These are phyloP conservation scores for Casuarina equisetifolia DNA, from an alignment of 306 rosid species.

Conservation along the genomic window DNA sequence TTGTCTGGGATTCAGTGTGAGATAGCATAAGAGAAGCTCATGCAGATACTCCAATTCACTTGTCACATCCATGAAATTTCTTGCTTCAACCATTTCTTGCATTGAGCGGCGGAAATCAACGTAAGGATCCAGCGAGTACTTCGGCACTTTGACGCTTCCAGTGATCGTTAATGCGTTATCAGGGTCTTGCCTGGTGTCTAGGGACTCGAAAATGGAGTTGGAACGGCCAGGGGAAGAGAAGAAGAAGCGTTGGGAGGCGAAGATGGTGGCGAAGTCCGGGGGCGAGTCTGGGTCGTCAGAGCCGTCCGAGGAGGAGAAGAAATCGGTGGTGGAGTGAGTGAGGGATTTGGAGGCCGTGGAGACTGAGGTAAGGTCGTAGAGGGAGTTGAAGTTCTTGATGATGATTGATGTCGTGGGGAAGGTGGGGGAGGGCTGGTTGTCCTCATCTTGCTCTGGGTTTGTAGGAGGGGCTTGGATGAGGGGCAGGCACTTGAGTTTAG, in stretches of 20 bases:
- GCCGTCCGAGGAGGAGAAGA: conserved; percentile 35
- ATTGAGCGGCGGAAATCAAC: conserved; percentile 71
- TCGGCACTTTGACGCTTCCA: conserved; percentile 55
- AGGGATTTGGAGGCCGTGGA: conserved; percentile 29
- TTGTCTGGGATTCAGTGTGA: conserved; percentile 63
- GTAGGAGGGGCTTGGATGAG: conserved; percentile 38
- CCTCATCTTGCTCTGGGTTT: conserved; percentile 14
- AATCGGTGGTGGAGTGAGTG: conserved; percentile 26
- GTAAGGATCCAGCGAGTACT: conserved; percentile 69
- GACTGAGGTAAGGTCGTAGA: conserved; percentile 8
- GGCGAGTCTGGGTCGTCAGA: conserved; percentile 36
- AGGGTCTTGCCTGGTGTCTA: conserved; percentile 25
- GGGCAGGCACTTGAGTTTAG: conserved; percentile 61
- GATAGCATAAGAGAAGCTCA: conserved; percentile 80
- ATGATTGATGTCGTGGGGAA: conserved; percentile 20
- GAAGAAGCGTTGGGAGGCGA: conserved; percentile 80
- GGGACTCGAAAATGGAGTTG: conserved; percentile 74
- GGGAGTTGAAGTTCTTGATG: conserved; percentile 24
- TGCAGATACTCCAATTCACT: conserved; percentile 70
- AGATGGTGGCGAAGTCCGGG: conserved; percentile 63
- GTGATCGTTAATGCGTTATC: conserved; percentile 2
- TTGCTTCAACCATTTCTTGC: conserved; percentile 81
- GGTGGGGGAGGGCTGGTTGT: conserved; percentile 23
- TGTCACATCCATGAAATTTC: conserved; percentile 35
- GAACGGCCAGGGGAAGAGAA: conserved; percentile 89